Conservation (phyloP, 306 rosid species). For the Glycine tomentella region DNA sequence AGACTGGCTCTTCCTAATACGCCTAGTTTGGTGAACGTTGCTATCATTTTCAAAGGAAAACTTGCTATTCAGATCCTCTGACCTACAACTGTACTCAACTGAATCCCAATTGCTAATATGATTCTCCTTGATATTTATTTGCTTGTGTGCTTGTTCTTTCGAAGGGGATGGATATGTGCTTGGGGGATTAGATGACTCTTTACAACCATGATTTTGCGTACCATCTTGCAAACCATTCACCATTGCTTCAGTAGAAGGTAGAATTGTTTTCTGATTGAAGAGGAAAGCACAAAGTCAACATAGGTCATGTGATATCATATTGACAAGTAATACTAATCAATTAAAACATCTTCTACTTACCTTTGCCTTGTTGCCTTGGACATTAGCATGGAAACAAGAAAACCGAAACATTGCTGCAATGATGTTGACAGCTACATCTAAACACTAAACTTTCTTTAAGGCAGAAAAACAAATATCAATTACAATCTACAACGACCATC, state of each 20-base stretch:
- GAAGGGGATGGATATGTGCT: slow-evolving; percentile 34
- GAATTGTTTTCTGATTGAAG: slow-evolving; percentile 68
- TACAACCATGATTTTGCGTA: slow-evolving; percentile 52
- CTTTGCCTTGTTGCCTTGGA: slow-evolving; percentile 69
- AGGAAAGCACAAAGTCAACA: slow-evolving; percentile 42
- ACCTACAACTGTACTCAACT: slow-evolving; percentile 47
- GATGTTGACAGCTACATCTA: slow-evolving; percentile 57
- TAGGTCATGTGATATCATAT: slow-evolving; percentile 37
- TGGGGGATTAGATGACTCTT: slow-evolving; percentile 41
- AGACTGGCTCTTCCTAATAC: slow-evolving; percentile 71
- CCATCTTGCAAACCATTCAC: slow-evolving; percentile 52
- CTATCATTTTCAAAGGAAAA: slow-evolving; percentile 42
- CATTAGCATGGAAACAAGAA: slow-evolving; percentile 75
- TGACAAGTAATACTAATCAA: slow-evolving; percentile 30
- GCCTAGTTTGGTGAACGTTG: slow-evolving; percentile 40
- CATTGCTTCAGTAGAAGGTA: slow-evolving; percentile 63
- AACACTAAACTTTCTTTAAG: slow-evolving; percentile 40
- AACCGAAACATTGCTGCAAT: slow-evolving; percentile 69
- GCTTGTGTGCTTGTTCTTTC: slow-evolving; percentile 46
- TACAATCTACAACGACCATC: slow-evolving; percentile 46
- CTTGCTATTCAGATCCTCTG: slow-evolving; percentile 56
- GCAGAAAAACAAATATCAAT: slow-evolving; percentile 47
- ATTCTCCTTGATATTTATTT: slow-evolving; percentile 39
- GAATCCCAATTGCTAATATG: slow-evolving; percentile 51
- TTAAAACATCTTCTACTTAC: slow-evolving; percentile 54